phyloP scores from a whole-genome alignment of 495 filamentous ascomycete species.

The Xylaria cubensis region DNA sequence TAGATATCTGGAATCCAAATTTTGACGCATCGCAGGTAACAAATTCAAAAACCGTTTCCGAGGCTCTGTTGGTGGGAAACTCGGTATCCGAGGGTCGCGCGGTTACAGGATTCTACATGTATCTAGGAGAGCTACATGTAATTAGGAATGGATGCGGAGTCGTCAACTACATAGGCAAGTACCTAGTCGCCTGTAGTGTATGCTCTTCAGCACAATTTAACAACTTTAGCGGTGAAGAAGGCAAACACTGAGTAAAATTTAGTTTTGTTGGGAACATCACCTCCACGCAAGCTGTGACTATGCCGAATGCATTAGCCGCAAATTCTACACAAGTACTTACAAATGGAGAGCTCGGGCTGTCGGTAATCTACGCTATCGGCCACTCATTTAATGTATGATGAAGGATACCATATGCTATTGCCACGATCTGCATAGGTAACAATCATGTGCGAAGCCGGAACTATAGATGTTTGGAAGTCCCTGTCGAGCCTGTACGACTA shows the following conservation, averaged over 20 bases:
- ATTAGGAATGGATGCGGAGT: conserved; percentile 3
- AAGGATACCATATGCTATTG: not conserved
- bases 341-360: not conserved
- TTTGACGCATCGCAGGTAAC: not conserved
- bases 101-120: not conserved
- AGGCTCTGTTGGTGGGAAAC: not conserved
- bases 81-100: not conserved
- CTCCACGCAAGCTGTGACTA: conserved; percentile 7
- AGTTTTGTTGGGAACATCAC: conserved; percentile 18
- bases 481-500: not conserved
- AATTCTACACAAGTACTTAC: not conserved
- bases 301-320: not conserved
- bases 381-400: not conserved
- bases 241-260: not conserved
- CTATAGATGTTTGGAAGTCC: not conserved
- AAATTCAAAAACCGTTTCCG: not conserved
- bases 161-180: not conserved
- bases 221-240: conserved; percentile 1
- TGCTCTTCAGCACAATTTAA: not conserved
- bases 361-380: not conserved
- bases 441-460: not conserved
- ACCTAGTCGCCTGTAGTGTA: not conserved
- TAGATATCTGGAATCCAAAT: not conserved
- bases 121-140: not conserved
- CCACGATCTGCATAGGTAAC: not conserved